phyloP scores from a whole-genome alignment of 805 yeast species.

The Wickerhamomyces chambardii region DNA sequence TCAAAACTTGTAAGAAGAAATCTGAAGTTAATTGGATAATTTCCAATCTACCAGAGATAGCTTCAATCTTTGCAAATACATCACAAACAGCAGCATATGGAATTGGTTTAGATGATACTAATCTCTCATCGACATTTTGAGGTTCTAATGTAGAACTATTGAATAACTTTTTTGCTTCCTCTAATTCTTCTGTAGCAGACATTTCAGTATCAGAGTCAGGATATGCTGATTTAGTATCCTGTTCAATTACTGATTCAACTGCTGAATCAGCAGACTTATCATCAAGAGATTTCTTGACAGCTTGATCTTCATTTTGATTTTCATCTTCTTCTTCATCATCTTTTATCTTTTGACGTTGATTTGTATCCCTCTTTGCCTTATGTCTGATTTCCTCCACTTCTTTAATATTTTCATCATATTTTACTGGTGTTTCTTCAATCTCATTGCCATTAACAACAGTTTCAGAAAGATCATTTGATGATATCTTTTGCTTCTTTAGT shows the following conservation, averaged over 20 bases:
- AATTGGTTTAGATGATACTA: constrained; percentile 12
- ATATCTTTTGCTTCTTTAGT: constrained; percentile 4
- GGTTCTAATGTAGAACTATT: constrained; percentile 7
- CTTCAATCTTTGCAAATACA: constrained; percentile 71
- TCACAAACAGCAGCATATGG: constrained; percentile 35
- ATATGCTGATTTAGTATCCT: too few relatives aligned
- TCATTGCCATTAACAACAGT: background rate
- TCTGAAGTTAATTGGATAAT: constrained; percentile 70
- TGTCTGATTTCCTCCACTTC: background rate
- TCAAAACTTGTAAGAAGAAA: constrained; percentile 58
- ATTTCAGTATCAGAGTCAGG: constrained; percentile 9
- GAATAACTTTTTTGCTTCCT: constrained; percentile 14
- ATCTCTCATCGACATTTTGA: background rate
- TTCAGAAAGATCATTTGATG: background rate
- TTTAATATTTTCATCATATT: background rate
- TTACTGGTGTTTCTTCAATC: background rate
- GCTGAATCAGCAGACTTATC: too few relatives aligned
- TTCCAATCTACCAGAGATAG: constrained; percentile 75
- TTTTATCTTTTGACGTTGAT: too few relatives aligned
- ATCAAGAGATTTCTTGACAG: too few relatives aligned
- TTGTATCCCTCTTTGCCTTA: too few relatives aligned
- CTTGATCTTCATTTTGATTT: background rate
- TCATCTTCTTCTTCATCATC: background rate
- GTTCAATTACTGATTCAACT: too few relatives aligned
- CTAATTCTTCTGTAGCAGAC: constrained; percentile 14